phyloP scores from a whole-genome alignment of 1,284 basidiomycete species.

The Ganoderma meredithae region DNA sequence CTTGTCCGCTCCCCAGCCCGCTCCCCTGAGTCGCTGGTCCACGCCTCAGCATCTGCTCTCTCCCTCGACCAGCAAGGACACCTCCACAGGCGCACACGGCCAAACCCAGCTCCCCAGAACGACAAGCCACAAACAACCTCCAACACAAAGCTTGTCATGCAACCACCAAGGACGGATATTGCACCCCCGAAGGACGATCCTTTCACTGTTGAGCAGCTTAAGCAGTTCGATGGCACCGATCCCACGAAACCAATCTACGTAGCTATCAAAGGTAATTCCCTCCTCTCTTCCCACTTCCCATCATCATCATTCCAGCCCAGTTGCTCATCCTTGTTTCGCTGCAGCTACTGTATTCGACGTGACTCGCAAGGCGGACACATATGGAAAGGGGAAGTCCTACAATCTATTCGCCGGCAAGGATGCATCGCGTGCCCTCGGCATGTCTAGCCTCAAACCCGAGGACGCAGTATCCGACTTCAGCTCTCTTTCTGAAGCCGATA shows the following conservation, averaged over 20 bases:
- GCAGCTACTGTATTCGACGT: slow-evolving; percentile 88
- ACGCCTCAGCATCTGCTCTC: slow-evolving; percentile 21
- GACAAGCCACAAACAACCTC: slow-evolving; percentile 31
- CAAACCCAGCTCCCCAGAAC: slow-evolving; percentile 21
- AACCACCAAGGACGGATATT: slow-evolving; percentile 65
- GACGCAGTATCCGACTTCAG: slow-evolving; percentile 93
- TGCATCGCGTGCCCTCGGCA: slow-evolving; percentile 82
- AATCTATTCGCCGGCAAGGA: slow-evolving; percentile 90
- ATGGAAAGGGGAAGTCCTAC: slow-evolving; percentile 77
- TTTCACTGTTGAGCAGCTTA: slow-evolving; percentile 74
- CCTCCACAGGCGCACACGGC: slow-evolving; percentile 23
- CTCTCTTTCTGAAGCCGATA: slow-evolving; percentile 74
- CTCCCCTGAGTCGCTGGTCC: slow-evolving; percentile 19
- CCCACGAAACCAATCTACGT: slow-evolving; percentile 80
- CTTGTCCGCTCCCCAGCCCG: slow-evolving; percentile 17
- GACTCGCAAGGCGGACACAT: slow-evolving; percentile 81
- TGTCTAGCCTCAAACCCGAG: slow-evolving; percentile 87
- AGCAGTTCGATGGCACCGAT: slow-evolving; percentile 73
- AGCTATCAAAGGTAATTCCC: slow-evolving; percentile 79
- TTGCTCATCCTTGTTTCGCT: background rate
- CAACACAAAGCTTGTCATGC: slow-evolving; percentile 73
- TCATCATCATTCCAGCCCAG: background rate
- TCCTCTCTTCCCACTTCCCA: slow-evolving; percentile 8
- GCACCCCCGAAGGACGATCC: slow-evolving; percentile 82
- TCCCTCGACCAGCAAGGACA: slow-evolving; percentile 28